These are phyloP conservation scores for Amaranthus palmeri DNA, from an alignment of 148 eudicot genomes.

Conservation along the genomic window DNA sequence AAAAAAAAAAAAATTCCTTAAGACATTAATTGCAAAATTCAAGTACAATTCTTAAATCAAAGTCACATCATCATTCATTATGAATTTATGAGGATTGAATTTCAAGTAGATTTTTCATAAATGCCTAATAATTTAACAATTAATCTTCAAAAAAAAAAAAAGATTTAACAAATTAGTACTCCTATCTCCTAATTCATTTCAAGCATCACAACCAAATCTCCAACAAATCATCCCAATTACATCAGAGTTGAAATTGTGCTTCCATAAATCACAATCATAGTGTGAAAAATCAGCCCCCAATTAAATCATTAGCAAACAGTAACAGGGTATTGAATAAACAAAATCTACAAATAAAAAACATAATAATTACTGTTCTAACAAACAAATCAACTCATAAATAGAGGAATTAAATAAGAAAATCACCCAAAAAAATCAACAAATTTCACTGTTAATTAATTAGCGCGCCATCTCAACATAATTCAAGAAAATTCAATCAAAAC, in stretches of 20 bases:
- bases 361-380: not conserved
- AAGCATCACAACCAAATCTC: not conserved
- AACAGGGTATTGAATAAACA: not conserved
- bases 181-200: not conserved
- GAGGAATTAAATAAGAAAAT: not conserved
- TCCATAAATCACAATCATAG: too few relatives aligned
- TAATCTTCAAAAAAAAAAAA: conserved; percentile 2
- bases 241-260: not conserved
- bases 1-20: not conserved
- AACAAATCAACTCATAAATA: not conserved
- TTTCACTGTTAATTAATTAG: not conserved
- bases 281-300: too few relatives aligned
- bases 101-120: not conserved
- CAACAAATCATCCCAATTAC: not conserved
- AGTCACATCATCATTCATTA: not conserved
- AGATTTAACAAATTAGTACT: too few relatives aligned
- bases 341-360: not conserved
- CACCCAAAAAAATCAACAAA: conserved; percentile 7
- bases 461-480: not conserved
- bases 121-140: not conserved
- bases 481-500: conserved; percentile 5
- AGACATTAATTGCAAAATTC: conserved; percentile 4
- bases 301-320: not conserved
- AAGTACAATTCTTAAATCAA: not conserved
- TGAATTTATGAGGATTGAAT: not conserved